Conservation (phyloP, 2,329 filamentous ascomycete genomes). For the Eutypa lata region DNA sequence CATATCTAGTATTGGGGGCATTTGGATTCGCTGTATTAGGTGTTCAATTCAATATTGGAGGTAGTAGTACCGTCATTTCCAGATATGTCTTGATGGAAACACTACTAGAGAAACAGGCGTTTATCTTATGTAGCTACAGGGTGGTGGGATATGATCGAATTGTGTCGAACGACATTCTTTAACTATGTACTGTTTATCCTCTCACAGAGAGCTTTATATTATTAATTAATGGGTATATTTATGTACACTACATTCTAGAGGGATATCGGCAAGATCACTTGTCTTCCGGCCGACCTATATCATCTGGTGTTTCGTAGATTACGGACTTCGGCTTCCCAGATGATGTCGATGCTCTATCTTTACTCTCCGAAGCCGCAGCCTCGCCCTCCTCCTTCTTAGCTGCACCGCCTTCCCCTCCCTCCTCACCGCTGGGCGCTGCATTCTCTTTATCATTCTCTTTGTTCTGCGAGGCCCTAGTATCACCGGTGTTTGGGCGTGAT, state of each 20-base stretch:
- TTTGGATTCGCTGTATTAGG: no score
- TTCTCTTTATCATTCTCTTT: background rate
- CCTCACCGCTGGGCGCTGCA: background rate
- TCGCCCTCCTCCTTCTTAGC: background rate
- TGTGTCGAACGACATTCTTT: no score
- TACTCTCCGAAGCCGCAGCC: background rate
- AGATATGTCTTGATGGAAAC: no score
- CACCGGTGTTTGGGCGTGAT: background rate
- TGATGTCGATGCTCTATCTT: background rate
- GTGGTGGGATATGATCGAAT: no score
- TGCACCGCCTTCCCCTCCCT: background rate
- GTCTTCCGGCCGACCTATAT: background rate
- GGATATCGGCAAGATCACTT: background rate
- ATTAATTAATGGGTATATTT: background rate
- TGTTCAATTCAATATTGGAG: no score
- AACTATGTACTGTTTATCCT: no score
- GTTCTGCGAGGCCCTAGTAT: background rate
- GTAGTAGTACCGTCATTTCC: no score
- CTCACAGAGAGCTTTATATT: no score
- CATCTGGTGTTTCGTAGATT: background rate
- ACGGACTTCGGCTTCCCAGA: background rate
- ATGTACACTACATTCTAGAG: background rate
- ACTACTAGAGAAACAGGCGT: no score
- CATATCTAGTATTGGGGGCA: no score
- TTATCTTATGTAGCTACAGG: no score